These are phyloP conservation scores for Dacryopinax spathularia DNA, from an alignment of 768 basidiomycete species.

Conservation along the genomic window DNA sequence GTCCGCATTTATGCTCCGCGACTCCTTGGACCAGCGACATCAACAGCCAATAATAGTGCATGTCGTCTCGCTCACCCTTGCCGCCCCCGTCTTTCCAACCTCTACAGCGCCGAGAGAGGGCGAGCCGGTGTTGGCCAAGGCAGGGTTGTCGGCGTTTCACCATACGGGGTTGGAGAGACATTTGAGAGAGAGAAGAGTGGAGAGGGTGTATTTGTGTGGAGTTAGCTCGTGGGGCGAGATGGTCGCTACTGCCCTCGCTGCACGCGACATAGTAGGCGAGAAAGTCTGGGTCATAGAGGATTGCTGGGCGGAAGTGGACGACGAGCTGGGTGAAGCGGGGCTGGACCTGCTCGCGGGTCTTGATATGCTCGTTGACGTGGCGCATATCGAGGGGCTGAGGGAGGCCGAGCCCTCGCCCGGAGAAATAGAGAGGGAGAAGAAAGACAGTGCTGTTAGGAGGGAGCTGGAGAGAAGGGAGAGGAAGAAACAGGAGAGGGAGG, in stretches of 20 bases:
- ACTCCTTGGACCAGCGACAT: neutral
- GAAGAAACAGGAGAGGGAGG: neutral
- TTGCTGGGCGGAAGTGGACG: neutral
- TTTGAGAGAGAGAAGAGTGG: neutral
- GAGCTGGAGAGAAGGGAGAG: slow-evolving; percentile 1
- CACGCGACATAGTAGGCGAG: neutral
- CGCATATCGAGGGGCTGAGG: neutral
- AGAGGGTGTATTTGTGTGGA: neutral
- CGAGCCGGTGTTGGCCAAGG: neutral
- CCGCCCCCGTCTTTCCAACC: neutral
- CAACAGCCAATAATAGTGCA: neutral
- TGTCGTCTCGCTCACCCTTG: neutral
- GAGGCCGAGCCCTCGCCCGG: neutral
- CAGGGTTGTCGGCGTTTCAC: neutral
- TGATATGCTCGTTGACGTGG: neutral
- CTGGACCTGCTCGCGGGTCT: neutral
- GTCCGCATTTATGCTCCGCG: neutral
- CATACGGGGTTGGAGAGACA: neutral
- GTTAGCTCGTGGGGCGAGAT: neutral
- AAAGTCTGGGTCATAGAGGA: neutral
- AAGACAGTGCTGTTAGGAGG: neutral
- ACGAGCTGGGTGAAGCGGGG: neutral
- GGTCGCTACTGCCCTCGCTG: neutral
- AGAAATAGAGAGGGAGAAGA: neutral
- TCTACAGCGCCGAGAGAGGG: neutral